phyloP scores from a whole-genome alignment of 306 rosid species.

The Begonia loranthoides region DNA sequence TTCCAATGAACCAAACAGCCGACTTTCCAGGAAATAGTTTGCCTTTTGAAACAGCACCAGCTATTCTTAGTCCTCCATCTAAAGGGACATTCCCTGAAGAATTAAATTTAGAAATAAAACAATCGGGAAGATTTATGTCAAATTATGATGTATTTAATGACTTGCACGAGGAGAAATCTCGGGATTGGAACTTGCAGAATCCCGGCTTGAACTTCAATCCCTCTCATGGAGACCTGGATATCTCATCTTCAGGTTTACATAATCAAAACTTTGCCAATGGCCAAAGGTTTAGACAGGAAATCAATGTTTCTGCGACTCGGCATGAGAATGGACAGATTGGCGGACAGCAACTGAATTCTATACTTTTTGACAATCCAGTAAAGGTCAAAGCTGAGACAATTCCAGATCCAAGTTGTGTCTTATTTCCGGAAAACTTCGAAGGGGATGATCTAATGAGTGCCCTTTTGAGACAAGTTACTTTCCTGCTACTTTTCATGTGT shows the following conservation, averaged over 20 bases:
- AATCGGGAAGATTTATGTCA: conserved; percentile 29
- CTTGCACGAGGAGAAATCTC: conserved; percentile 9
- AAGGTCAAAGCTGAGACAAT: conserved; percentile 59
- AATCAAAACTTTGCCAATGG: conserved; percentile 57
- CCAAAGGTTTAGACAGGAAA: conserved; percentile 23
- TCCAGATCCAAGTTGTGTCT: conserved; percentile 39
- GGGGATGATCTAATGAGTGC: conserved; percentile 93
- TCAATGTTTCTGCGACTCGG: conserved; percentile 22
- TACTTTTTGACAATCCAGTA: conserved; percentile 4
- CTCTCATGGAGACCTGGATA: conserved; percentile 48
- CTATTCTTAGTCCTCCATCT: background rate
- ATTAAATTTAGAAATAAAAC: conserved; percentile 42
- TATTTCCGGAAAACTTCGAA: conserved; percentile 63
- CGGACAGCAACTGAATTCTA: conserved; percentile 28
- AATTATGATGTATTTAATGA: conserved; percentile 73
- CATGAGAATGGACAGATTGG: conserved; percentile 30
- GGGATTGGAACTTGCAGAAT: conserved; percentile 15
- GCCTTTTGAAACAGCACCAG: conserved; percentile 44
- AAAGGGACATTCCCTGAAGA: conserved; percentile 61
- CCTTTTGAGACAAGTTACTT: conserved; percentile 75
- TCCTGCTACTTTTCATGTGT: background rate
- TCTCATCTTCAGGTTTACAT: conserved; percentile 46
- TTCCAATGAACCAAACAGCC: conserved; percentile 56
- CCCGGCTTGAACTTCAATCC: conserved; percentile 39
- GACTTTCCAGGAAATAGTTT: conserved; percentile 48